Base-by-base conservation (phyloP, 2,329 filamentous ascomycete genomes). In the Penicillium sp. region DNA sequence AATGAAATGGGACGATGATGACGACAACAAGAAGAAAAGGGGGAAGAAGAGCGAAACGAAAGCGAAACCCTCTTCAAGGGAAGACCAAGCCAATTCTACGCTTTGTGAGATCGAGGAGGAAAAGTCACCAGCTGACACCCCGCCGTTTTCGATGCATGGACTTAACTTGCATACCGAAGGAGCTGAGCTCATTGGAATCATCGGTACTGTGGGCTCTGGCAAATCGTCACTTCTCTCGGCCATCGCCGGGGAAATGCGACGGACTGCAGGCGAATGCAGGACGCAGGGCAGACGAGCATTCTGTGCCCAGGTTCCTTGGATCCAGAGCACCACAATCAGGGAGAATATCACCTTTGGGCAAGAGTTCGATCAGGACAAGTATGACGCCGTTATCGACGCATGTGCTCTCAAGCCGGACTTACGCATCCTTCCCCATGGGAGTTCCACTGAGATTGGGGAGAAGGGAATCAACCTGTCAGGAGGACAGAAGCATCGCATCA, bases 251-350 rank as follows among this genome's bases (percentile, higher is more conserved):
- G 94, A 98, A 66, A 98, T 98, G 94, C 88, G 71, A 19, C 54
- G 71, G n/a, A 72, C 67, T 48, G 92, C 92, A 1, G 94, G 94
- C 15, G 92, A 52, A 29, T 60, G 63, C 7, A 29, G 17, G 49
- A 91, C 90, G 69, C 91, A 93, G 41, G 92, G 91, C 0, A 89
- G 88, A 4, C 84, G 93, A 65, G 92, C 94, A 0, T 97, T 96
- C 71, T 98, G 94, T 67, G 93, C 94, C 0, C 94, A 98, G 74
- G 97, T 96, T 72, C 92, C 94, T 0, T 98, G 94, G 94, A 97
- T 98, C 53, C 94, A 98, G 74, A 98, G 98, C 71, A 85, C 92
- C 0, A 92, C 90, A 0, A 86, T 98, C 3, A 88, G 88, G 65
- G 88, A 97, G 35, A 98, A 98, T 71, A 96, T 98, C 61, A 78